phyloP scores from a whole-genome alignment of 1,284 basidiomycete species.

The Malassezia obtusa region DNA sequence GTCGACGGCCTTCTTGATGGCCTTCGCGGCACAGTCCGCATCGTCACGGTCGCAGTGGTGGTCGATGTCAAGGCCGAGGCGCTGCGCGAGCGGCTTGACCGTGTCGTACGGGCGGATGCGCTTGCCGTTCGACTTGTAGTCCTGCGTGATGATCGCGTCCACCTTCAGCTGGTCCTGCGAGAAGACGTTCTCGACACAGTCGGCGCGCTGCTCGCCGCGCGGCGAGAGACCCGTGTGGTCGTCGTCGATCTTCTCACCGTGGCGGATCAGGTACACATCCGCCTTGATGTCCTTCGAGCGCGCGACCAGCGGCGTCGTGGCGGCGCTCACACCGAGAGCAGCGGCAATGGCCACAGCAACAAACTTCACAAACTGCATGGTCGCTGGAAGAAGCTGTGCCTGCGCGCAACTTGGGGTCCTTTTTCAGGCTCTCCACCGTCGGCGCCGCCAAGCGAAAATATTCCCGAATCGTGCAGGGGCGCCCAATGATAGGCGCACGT shows the following conservation, averaged over 20 bases:
- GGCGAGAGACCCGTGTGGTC: conserved; percentile 9
- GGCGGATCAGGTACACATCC: conserved; percentile 13
- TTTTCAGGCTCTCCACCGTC: no score
- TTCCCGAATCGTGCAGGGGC: no score
- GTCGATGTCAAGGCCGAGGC: conserved; percentile 41
- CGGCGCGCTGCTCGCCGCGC: conserved; percentile 8
- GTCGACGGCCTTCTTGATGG: conserved; percentile 28
- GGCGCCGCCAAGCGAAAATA: no score
- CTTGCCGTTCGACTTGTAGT: conserved; percentile 28
- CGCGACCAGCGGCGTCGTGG: no score
- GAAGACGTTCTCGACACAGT: conserved; percentile 13
- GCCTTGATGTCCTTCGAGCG: not conserved
- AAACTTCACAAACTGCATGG: no score
- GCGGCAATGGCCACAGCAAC: no score
- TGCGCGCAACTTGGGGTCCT: no score
- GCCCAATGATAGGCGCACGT: not conserved
- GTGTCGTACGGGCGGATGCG: conserved; percentile 43
- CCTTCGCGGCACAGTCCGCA: conserved; percentile 27
- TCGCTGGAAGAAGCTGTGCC: no score
- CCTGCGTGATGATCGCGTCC: conserved; percentile 26
- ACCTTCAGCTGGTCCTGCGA: conserved; percentile 4
- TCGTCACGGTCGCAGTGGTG: conserved; percentile 44
- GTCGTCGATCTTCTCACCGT: conserved; percentile 17
- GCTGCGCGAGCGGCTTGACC: conserved; percentile 40
- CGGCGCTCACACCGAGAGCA: not conserved